These are phyloP conservation scores for Picea sitchensis DNA, from an alignment of 75 land plant genomes.

Conservation along the genomic window DNA sequence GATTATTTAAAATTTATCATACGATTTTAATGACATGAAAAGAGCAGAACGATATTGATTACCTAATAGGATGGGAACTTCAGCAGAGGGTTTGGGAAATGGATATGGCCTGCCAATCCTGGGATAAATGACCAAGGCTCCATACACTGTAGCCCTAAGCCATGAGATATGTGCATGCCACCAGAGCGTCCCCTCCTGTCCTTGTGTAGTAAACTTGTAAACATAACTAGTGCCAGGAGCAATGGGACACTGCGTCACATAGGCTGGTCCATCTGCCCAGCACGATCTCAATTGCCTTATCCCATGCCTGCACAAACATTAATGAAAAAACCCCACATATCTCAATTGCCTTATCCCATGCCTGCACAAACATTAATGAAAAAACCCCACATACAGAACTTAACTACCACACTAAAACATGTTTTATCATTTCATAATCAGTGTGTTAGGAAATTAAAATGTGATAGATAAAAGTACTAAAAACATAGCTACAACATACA, in stretches of 20 bases:
- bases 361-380: too few species aligned
- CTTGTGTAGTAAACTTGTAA: background rate
- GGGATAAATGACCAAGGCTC: slow-evolving; percentile 16
- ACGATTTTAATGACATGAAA: too few species aligned
- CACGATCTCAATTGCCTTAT: slow-evolving; percentile 7
- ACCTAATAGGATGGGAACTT: slow-evolving; percentile 18
- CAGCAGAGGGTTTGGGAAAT: slow-evolving; percentile 10
- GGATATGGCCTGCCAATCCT: slow-evolving; percentile 7
- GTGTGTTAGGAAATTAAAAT: too few species aligned
- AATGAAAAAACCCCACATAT: too few species aligned
- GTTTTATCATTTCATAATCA: background rate
- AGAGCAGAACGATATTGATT: background rate
- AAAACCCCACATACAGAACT: too few species aligned
- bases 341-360: too few species aligned
- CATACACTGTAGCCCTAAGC: background rate
- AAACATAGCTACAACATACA: background rate
- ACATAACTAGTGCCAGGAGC: slow-evolving; percentile 5
- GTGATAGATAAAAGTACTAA: too few species aligned
- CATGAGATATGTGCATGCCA: too few species aligned
- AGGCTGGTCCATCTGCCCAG: slow-evolving; percentile 18
- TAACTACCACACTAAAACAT: too few species aligned
- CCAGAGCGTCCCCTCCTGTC: background rate
- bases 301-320: slow-evolving; percentile 15
- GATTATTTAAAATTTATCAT: too few species aligned
- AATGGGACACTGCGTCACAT: slow-evolving; percentile 23